phyloP scores from a whole-genome alignment of 2,329 filamentous ascomycete genomes.

The Blastomyces emzantsi region DNA sequence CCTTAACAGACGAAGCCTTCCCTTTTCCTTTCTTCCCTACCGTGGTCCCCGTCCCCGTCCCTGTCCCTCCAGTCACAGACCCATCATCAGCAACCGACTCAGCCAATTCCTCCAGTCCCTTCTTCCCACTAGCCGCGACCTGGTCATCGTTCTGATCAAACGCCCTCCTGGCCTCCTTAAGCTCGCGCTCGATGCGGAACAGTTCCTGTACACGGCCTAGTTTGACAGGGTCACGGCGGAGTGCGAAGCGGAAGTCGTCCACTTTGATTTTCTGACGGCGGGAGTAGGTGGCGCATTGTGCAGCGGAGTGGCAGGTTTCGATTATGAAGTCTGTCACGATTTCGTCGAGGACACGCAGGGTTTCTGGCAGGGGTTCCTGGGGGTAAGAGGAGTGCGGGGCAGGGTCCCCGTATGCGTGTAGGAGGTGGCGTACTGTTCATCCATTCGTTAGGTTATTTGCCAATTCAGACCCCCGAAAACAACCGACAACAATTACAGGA shows the following conservation, averaged over 20 bases:
- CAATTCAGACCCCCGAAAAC: background rate
- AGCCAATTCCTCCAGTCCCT: conserved; percentile 23
- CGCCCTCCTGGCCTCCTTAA: conserved; percentile 69
- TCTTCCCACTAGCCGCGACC: conserved; percentile 32
- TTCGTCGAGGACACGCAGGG: conserved; percentile 81
- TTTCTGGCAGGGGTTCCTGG: conserved; percentile 67
- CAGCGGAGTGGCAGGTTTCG: conserved; percentile 83
- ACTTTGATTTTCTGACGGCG: conserved; percentile 96
- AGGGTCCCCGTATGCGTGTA: conserved; percentile 39
- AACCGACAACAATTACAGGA: background rate
- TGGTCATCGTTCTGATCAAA: conserved; percentile 39
- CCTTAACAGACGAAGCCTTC: conserved; percentile 19
- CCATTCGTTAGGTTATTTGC: background rate
- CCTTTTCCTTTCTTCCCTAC: conserved; percentile 29
- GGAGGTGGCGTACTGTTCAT: conserved; percentile 33
- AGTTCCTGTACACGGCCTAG: conserved; percentile 84
- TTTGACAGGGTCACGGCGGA: conserved; percentile 75
- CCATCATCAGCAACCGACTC: conserved; percentile 12
- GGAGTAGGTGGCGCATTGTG: conserved; percentile 72
- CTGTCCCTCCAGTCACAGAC: conserved; percentile 16
- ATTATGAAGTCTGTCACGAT: conserved; percentile 96
- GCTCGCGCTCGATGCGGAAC: conserved; percentile 75
- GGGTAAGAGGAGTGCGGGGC: conserved; percentile 54
- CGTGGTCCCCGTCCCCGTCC: conserved; percentile 5
- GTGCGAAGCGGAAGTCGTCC: conserved; percentile 92